Evolutionary conservation across 148 eudicot genomes (phyloP), one percentile per base, ranked within the genome.

Genomic region (Nepenthes gracilis): DNA sequence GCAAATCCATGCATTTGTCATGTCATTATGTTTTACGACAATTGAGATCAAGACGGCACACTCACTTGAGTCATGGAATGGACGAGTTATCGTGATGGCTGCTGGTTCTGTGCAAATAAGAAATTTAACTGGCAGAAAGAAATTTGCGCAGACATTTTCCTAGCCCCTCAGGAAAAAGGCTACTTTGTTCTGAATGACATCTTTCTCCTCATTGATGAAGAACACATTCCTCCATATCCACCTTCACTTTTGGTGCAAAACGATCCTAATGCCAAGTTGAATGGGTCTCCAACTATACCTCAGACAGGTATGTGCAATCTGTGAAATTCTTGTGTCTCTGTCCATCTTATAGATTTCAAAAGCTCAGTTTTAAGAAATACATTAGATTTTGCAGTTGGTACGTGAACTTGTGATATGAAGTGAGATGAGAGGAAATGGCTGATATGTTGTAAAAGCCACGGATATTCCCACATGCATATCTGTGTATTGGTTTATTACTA

Each of bases 141-240:
- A 79, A 55, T 93, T 93, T 69, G 84, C 80, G 64, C 91, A 93
- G 70, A 86, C 87, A 23, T 93, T 93, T 93, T 88, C 68, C 85
- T 93, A 65, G 99, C 95, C 14, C 99, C 99, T 57, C 99, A 93
- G 54, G 96, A 88, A 72, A 84, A 82, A 69, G 98, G 98, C 14
- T 93, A 73, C 75, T 88, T 88, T 72, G 98, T 93, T 61, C 87
- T 88, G 40, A 93, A 79, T 77, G 99, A 93, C 67, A 84, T 93
- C 49, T 89, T 93, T 67, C 96, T 86, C 63, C 84, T 82, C 59
- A 79, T 84, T 72, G 92, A 86, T 51, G 95, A 88, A 12, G 95
- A 88, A 40, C 87, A 70, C 36, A 58, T 77, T 77, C 86, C 74
- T 62, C 86, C 80, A 37, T 83, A 80, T 76, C 70, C 95, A 40